phyloP scores from a whole-genome alignment of 805 yeast genomes.

The Hanseniaspora taiwanica region DNA sequence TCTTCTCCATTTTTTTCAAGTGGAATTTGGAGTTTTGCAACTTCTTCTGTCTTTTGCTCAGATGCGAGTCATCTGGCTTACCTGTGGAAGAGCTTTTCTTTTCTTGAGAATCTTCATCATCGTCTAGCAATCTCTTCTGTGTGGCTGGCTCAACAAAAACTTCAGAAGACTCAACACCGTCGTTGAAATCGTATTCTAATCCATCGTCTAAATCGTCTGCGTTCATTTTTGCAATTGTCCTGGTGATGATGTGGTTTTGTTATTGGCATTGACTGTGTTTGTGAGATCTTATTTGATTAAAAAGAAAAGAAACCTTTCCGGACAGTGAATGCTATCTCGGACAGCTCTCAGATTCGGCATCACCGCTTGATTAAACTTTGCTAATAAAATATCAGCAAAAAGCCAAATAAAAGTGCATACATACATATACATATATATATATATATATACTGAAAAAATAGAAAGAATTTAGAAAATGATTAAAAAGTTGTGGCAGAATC shows the following conservation, averaged over 20 bases:
- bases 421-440: too few relatives aligned
- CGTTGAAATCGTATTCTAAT: conserved; percentile 42
- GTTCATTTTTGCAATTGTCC: too few relatives aligned
- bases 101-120: conserved; percentile 10
- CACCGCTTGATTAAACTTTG: too few relatives aligned
- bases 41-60: conserved; percentile 18
- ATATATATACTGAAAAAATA: neutral
- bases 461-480: neutral
- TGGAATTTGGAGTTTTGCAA: conserved; percentile 3
- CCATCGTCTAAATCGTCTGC: conserved; percentile 78
- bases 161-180: conserved; percentile 27
- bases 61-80: conserved; percentile 6
- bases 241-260: too few relatives aligned
- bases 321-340: too few relatives aligned
- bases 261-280: too few relatives aligned
- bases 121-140: conserved; percentile 5
- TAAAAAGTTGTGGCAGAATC: conserved; percentile 20
- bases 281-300: too few relatives aligned
- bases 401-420: too few relatives aligned
- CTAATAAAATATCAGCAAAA: too few relatives aligned
- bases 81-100: conserved; percentile 12
- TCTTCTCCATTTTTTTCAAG: conserved; percentile 28
- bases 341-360: too few relatives aligned
- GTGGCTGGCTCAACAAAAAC: conserved; percentile 15
- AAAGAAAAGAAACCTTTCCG: too few relatives aligned